Evolutionary conservation across 306 rosid genomes (phyloP).

Genomic region (Sophora flavescens): DNA sequence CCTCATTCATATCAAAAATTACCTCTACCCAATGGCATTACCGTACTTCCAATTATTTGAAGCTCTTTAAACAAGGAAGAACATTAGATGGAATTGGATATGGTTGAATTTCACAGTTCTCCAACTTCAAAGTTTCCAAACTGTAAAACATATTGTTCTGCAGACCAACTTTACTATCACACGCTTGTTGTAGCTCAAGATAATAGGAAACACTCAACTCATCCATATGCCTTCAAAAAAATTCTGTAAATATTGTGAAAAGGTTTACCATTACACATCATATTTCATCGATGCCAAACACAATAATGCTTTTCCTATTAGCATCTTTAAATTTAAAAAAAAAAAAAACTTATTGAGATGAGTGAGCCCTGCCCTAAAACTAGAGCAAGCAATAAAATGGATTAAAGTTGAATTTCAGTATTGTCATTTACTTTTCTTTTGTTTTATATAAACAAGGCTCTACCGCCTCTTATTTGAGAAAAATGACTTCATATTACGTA

Average conservation of each 20-base stretch:
- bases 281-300: not conserved
- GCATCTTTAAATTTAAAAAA: not conserved
- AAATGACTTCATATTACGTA: too few species aligned
- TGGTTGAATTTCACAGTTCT: not conserved
- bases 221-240: slow-evolving; percentile 24
- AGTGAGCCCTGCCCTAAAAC: too few species aligned
- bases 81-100: slow-evolving; percentile 25
- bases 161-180: not conserved
- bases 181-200: not conserved
- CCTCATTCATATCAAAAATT: slow-evolving; percentile 24
- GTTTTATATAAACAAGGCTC: too few species aligned
- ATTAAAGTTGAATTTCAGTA: too few species aligned
- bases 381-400: too few species aligned
- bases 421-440: too few species aligned
- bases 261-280: not conserved
- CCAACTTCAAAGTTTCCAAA: slow-evolving; percentile 25
- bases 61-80: slow-evolving; percentile 2
- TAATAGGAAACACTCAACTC: not conserved
- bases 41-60: slow-evolving; percentile 10
- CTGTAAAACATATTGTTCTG: not conserved
- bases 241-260: slow-evolving; percentile 2
- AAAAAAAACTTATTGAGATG: not conserved
- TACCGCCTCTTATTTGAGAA: too few species aligned
- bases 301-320: not conserved
- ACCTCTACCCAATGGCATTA: not conserved